These are phyloP conservation scores for Nothophaeocryptopus gaeumannii DNA, from an alignment of 2,329 filamentous ascomycete species.

Conservation along the genomic window DNA sequence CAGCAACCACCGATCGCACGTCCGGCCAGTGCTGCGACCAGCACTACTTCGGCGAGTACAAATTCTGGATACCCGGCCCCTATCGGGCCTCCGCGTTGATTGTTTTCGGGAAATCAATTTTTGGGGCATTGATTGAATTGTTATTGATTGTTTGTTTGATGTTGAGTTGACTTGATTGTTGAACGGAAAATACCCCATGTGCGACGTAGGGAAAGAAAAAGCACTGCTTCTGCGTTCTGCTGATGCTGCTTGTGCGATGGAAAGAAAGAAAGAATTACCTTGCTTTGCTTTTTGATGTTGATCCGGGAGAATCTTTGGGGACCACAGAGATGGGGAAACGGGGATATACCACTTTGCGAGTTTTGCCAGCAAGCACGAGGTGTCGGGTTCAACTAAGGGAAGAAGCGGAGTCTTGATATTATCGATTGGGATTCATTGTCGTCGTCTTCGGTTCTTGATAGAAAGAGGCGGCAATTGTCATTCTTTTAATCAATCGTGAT, in stretches of 20 bases:
- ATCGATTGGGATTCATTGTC: too few species aligned
- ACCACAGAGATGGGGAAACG: constrained; percentile 4
- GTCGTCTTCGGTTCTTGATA: too few species aligned
- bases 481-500: too few species aligned
- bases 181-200: constrained; percentile 19
- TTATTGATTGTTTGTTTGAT: constrained; percentile 11
- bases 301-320: not conserved
- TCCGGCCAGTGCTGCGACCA: constrained; percentile 21
- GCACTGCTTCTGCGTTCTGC: constrained; percentile 15
- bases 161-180: constrained; percentile 16
- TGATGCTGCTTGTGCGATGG: constrained; percentile 3
- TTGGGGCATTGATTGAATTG: constrained; percentile 9
- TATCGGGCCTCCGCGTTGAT: constrained; percentile 39
- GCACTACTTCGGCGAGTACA: constrained; percentile 26
- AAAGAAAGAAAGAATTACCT: not conserved
- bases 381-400: too few species aligned
- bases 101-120: constrained; percentile 16
- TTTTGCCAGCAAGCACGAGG: not conserved
- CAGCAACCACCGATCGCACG: constrained; percentile 23
- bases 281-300: not conserved
- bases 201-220: constrained; percentile 20
- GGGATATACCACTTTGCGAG: constrained; percentile 26
- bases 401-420: too few species aligned
- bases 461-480: too few species aligned
- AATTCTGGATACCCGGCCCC: constrained; percentile 41